Conservation (phyloP, 805 yeast genomes). For the Barnettozyma sucrosica region DNA sequence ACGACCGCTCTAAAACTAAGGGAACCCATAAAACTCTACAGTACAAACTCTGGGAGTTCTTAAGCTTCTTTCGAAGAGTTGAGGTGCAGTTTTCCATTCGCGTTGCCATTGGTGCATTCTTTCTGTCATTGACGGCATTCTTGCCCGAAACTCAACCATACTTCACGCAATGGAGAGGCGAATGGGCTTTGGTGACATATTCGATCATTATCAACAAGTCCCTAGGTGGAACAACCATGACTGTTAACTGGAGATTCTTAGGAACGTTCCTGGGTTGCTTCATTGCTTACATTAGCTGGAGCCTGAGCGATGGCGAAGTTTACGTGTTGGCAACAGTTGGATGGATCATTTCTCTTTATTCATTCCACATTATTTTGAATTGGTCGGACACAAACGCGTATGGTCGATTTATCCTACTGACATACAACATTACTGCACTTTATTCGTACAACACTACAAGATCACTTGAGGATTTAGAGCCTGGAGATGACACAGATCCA, state of each 20-base stretch:
- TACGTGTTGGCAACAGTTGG: constrained; percentile 46
- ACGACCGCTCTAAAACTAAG: constrained; percentile 16
- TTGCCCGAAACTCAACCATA: constrained; percentile 44
- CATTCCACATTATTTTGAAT: constrained; percentile 51
- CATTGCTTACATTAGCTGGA: constrained; percentile 57
- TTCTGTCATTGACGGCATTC: constrained; percentile 63
- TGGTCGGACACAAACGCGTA: constrained; percentile 59
- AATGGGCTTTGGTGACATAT: constrained; percentile 80
- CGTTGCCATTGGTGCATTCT: constrained; percentile 72
- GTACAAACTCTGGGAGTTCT: constrained; percentile 41
- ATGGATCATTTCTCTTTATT: constrained; percentile 32
- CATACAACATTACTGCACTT: constrained; percentile 73
- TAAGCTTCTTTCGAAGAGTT: constrained; percentile 49
- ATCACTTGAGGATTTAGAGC: constrained; percentile 45
- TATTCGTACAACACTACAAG: constrained; percentile 66
- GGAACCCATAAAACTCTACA: constrained; percentile 17
- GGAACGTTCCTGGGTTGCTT: constrained; percentile 74
- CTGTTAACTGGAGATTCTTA: constrained; percentile 63
- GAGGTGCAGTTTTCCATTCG: constrained; percentile 77
- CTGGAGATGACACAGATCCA: constrained; percentile 69
- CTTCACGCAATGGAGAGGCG: constrained; percentile 68
- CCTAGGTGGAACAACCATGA: constrained; percentile 77
- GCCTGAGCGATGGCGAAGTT: constrained; percentile 48
- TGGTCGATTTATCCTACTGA: constrained; percentile 64
- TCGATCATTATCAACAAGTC: constrained; percentile 82